Evolutionary conservation across 2,329 filamentous ascomycete species (phyloP), one percentile per base, ranked within the genome.

Genomic region (Gnomoniopsis smithogilvyi): DNA sequence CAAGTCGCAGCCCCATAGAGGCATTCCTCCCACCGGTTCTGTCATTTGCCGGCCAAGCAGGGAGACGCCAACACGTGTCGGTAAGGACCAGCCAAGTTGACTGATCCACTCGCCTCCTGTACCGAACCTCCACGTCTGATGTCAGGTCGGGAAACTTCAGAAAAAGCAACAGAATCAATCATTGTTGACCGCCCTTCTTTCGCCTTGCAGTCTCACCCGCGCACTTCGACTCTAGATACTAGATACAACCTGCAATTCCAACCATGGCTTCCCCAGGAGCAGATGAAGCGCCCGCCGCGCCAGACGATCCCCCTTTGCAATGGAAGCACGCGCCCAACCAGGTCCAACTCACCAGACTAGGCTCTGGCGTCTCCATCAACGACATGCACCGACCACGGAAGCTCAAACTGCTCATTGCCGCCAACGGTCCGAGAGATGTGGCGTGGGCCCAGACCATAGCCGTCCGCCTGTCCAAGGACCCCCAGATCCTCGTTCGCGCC

Each of bases 381-480:
- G 73, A 76, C 58, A 70, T 73, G 64, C 73, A 71, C 51, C 71
- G 73, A 15, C 72, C 73, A 34, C 70, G 74, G 62, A 65, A 82
- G 64, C 74, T 88, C 33, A 82, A 78, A 62, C 80, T 90, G 58
- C 81, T 90, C 36, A 78, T 90, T 38, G 85, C 85, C 59, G 82
- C 87, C 59, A 87, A 88, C 65, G 86, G 88, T 60, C 78, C 82
- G 50, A 80, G 82, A 57, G 86, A 89, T 67, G 82, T 86, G 33
- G 84, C 86, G 48, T 88, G 84, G 73, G 86, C 86, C 54, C 82
- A 87, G 68, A 78, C 85, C 19, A 80, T 90, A 54, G 84, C 87
- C 61, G 80, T 89, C 51, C 83, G 87, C 61, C 79, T 90, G 3
- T 87, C 87, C 56, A 88, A 88, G 67, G 83, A 86, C 59, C 69